Base-by-base conservation (phyloP, 805 yeast species). In the Grigorovia jiainica region DNA sequence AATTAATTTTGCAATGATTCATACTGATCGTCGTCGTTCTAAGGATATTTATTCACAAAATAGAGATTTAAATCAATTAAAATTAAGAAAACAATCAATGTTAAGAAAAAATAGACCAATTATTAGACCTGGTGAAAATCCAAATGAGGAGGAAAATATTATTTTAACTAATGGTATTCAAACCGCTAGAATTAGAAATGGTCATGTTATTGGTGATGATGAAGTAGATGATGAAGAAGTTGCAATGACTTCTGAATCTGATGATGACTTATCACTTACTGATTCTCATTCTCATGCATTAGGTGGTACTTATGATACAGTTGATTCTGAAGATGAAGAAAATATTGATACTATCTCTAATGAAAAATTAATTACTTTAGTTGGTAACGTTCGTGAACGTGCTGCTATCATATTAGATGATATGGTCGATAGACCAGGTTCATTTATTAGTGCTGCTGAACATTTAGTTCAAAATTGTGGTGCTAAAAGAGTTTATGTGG, bases 1-100 rank as follows among this genome's bases (percentile, higher is more conserved):
- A 66, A 85, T 92, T 52, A 87, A 92, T 63, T 92, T 92, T 60
- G 99, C 98, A 45, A 90, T 92, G 97, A 90, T 94, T 52, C 97
- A 92, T 61, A 92, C 98, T 17, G 99, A 92, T 66, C 78, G 97
- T 59, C 81, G 97, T 65, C 79, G 98, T 65, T 75, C 81, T 36
- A 82, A 82, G 53, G 95, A 84, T 63, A 53, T 66, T 35, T 63
- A 65, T 43, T 57, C 72, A 13, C 70, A 67, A 48, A 67, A 67
- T 41, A 64, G 59, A 46, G 64, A 60, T 43, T 48, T 64, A 43
- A 51, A 57, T 42, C 58, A 52, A 34, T 49, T 61, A 38, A 66
- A 61, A 51, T 51, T 60, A 49, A 68, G 71, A 67, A 75, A 67
- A 60, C 75, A 64, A 63, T 66, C 72, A 16, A 71, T 66, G 67